Evolutionary conservation across 495 filamentous ascomycete species (phyloP).

Genomic region (Cairneyella variabilis): DNA sequence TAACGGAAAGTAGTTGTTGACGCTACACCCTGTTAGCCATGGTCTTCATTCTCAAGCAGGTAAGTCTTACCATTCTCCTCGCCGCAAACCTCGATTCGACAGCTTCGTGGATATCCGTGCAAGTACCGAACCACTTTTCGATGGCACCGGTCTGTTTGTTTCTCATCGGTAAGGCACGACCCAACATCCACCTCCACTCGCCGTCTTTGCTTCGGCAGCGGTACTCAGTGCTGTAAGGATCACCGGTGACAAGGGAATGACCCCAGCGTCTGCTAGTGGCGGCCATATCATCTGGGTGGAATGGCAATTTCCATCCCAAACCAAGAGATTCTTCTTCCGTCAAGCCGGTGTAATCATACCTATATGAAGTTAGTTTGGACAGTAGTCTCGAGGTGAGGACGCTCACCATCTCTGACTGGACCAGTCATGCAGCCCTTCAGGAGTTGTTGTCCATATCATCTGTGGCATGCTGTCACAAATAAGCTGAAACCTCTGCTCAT

Average conservation of each 20-base stretch:
- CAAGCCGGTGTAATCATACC: conserved; percentile 65
- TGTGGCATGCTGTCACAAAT: conserved; percentile 71
- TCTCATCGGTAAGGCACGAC: conserved; percentile 56
- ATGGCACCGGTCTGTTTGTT: conserved; percentile 58
- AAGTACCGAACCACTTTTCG: conserved; percentile 72
- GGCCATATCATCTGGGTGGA: conserved; percentile 56
- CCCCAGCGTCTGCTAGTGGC: conserved; percentile 47
- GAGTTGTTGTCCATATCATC: conserved; percentile 61
- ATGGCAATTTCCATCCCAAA: conserved; percentile 35
- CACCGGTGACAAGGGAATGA: conserved; percentile 57
- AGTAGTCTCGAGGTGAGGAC: neutral
- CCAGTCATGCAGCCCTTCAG: conserved; percentile 60
- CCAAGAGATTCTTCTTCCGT: conserved; percentile 46
- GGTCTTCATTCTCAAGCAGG: neutral
- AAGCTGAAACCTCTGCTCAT: conserved; percentile 61
- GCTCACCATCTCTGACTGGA: conserved; percentile 57
- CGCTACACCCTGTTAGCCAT: conserved; percentile 24
- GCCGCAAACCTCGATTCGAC: conserved; percentile 58
- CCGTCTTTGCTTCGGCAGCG: conserved; percentile 58
- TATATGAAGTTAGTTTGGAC: neutral
- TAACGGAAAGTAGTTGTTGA: conserved; percentile 62
- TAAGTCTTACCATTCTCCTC: conserved; percentile 36
- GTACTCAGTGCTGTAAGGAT: conserved; percentile 62
- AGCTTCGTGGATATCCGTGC: conserved; percentile 62
- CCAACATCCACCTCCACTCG: conserved; percentile 70